Percentiles rank a stretch among this genome's conserved stretches.
phyloP scores from a whole-genome alignment of 2,329 filamentous ascomycete species.

The Neopestalotiopsis rosae region DNA sequence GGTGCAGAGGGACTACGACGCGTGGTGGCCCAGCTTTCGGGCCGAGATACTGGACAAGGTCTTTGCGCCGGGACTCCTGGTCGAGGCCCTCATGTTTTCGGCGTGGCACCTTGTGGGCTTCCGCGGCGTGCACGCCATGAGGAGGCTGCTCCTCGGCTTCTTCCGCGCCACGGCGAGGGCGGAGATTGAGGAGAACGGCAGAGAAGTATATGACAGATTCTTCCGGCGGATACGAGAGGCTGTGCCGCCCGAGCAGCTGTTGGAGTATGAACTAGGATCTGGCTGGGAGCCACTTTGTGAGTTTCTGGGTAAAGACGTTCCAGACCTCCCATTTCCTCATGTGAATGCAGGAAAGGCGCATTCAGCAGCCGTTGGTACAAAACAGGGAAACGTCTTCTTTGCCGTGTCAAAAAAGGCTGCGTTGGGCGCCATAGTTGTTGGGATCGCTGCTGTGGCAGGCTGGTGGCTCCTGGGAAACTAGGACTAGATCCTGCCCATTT shows the following conservation, averaged over 20 bases:
- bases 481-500: no score
- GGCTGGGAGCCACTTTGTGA: slow-evolving; percentile 12
- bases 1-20: slow-evolving; percentile 28
- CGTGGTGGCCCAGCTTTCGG: slow-evolving; percentile 28
- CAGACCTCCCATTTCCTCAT: background rate
- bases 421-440: no score
- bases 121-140: slow-evolving; percentile 11
- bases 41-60: slow-evolving; percentile 29
- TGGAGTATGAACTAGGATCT: background rate
- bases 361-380: no score
- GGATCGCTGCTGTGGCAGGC: no score
- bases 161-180: slow-evolving; percentile 8
- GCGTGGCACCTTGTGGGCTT: slow-evolving; percentile 30
- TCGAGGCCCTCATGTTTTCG: slow-evolving; percentile 1
- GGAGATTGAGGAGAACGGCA: background rate
- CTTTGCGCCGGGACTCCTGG: slow-evolving; percentile 3
- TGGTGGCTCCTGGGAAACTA: no score
- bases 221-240: background rate
- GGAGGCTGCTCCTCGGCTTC: slow-evolving; percentile 20
- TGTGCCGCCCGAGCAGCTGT: background rate
- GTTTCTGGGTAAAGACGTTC: slow-evolving; percentile 5
- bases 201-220: background rate
- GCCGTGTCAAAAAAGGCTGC: no score
- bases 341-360: background rate
- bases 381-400: no score